Percentiles rank a stretch among this genome's conserved stretches.
These are phyloP conservation scores for Hygrophoropsis aurantiaca DNA, from an alignment of 768 basidiomycete species.

Conservation along the genomic window DNA sequence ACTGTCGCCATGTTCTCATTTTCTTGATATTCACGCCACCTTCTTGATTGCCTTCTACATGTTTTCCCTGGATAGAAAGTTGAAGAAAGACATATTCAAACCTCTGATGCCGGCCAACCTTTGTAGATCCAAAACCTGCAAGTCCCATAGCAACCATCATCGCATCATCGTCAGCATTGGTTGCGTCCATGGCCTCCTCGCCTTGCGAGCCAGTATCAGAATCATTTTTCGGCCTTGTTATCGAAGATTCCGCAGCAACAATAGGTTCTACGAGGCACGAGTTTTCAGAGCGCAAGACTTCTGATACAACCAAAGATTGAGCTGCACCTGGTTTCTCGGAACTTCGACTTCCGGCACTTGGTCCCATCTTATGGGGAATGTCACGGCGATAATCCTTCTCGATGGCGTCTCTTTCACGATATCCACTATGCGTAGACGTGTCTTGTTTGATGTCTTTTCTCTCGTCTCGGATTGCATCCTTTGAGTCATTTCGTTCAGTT, in stretches of 20 bases:
- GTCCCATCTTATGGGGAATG: slow-evolving; percentile 16
- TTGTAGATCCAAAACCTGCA: slow-evolving; percentile 83
- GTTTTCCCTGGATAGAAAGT: slow-evolving; percentile 57
- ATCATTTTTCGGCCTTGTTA: slow-evolving; percentile 37
- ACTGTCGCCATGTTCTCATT: slow-evolving; percentile 91
- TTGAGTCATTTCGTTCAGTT: slow-evolving; percentile 32
- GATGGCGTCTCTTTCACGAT: slow-evolving; percentile 24
- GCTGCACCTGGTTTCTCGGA: not conserved
- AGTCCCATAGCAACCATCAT: slow-evolving; percentile 94
- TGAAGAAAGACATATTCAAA: slow-evolving; percentile 1
- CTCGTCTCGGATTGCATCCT: slow-evolving; percentile 33
- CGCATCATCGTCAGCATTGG: slow-evolving; percentile 69
- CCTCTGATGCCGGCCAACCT: slow-evolving; percentile 46
- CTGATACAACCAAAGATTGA: not conserved
- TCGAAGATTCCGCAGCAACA: slow-evolving; percentile 4
- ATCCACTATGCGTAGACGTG: slow-evolving; percentile 35
- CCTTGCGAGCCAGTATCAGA: slow-evolving; percentile 48
- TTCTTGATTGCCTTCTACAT: slow-evolving; percentile 81
- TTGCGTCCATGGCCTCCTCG: slow-evolving; percentile 49
- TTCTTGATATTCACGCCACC: slow-evolving; percentile 70
- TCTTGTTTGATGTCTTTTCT: slow-evolving; percentile 40
- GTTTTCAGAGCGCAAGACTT: slow-evolving; percentile 11
- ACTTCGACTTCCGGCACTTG: slow-evolving; percentile 11
- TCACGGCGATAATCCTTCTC: slow-evolving; percentile 26
- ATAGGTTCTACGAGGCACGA: slow-evolving; percentile 7